phyloP scores from a whole-genome alignment of 2,329 filamentous ascomycete genomes.

The Albifimbria verrucaria region DNA sequence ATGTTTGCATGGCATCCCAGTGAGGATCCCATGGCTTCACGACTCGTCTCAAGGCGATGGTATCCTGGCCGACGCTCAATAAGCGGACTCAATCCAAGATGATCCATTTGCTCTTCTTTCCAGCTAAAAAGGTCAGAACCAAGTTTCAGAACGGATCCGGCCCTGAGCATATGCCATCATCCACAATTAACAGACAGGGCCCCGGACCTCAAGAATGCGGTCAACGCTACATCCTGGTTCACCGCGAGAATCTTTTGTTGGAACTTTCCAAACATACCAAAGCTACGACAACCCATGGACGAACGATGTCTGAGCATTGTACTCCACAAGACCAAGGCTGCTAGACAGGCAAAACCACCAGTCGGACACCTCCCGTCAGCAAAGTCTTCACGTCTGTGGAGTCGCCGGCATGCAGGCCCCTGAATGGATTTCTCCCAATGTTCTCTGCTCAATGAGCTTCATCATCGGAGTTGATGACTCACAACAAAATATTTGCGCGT shows the following conservation, averaged over 20 bases:
- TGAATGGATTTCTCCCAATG: background rate
- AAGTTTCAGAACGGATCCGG: background rate
- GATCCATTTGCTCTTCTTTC: too few relatives aligned
- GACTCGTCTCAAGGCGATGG: background rate
- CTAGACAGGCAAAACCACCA: background rate
- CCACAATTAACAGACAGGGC: background rate
- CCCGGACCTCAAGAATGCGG: background rate
- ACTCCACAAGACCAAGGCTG: background rate
- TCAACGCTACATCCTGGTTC: background rate
- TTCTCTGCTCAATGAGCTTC: background rate
- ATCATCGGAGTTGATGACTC: background rate
- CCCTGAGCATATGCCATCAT: background rate
- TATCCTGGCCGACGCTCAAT: conserved; percentile 6
- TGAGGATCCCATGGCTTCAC: conserved; percentile 13
- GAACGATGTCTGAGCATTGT: background rate
- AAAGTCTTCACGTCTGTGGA: background rate
- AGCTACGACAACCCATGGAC: background rate
- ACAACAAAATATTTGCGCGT: background rate
- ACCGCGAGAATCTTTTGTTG: background rate
- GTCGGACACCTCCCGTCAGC: background rate
- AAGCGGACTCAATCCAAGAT: background rate
- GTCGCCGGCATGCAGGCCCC: background rate
- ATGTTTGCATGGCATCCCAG: conserved; percentile 8
- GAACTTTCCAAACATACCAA: background rate
- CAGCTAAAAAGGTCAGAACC: background rate